Evolutionary conservation across 768 basidiomycete genomes (phyloP), one percentile per base, ranked within the genome.

Genomic region (Mycena galopus): DNA sequence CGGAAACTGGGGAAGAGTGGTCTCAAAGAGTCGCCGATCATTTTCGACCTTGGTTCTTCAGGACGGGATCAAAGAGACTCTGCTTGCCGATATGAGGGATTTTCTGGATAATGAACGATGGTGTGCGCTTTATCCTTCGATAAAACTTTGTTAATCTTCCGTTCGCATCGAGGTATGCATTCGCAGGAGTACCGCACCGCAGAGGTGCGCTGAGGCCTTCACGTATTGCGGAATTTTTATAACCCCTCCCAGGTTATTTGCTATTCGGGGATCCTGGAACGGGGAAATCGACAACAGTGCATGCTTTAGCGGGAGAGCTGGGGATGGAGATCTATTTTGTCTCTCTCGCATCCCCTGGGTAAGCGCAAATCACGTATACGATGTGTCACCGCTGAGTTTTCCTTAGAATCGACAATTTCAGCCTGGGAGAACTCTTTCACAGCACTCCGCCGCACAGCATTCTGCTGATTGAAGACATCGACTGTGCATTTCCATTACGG

Each of bases 261-360:
- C 30, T 69, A n/a, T 69, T 21, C 32, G 67, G 67, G 9, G 58
- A 69, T 3, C 67, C 67, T 9, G 67, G 67, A 25, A 69, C 67
- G 1, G 67, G 67, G 3, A 69, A 69, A 32, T 50, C 39, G 25
- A 69, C 67, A 2, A 69, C 59, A 25, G 59, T 69, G 5, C 67
- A 69, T 32, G 67, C 59, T 1, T 25, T 69, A 33, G 66, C 67
- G 9, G 67, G 58, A 7, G 67, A 69, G 44, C 59, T 69, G 5
- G 67, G 67, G 8, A 69, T 69, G 67, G 58, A 69, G 51, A 69
- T 69, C 30, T 69, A 61, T 62, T 69, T 69, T 30, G n/a, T 69
- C 47, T 61, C 67, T 1, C 59, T 69, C 32, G 67, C 67, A 3
- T 32, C 67, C 3, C 67, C 67, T 29, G 67, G 59, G 67, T 61